phyloP scores from a whole-genome alignment of 495 filamentous ascomycete genomes.

The Xylaria intraflava region DNA sequence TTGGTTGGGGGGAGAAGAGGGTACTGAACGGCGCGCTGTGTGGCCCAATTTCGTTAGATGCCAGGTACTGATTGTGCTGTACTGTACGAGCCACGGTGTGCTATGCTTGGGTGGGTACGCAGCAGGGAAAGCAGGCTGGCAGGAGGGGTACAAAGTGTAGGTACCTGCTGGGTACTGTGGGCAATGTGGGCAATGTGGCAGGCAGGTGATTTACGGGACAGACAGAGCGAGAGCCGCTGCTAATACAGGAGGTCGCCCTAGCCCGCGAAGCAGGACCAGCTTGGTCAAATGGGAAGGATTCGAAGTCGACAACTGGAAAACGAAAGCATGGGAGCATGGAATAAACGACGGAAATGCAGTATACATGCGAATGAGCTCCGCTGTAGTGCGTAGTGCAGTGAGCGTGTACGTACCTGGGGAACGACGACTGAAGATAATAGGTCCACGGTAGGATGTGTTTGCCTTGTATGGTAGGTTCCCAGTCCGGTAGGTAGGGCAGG shows the following conservation, averaged over 20 bases:
- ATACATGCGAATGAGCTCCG: background rate
- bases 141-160: background rate
- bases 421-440: conserved; percentile 6
- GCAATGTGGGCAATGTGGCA: too few species aligned
- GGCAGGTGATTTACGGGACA: too few species aligned
- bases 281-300: too few species aligned
- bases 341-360: background rate
- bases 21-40: conserved; percentile 6
- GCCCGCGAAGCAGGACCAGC: too few species aligned
- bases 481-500: conserved; percentile 15
- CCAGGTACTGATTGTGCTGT: conserved; percentile 3
- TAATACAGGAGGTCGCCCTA: too few species aligned
- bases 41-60: conserved; percentile 13
- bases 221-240: too few species aligned
- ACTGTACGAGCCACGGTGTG: background rate
- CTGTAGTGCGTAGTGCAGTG: too few species aligned
- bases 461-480: conserved; percentile 16
- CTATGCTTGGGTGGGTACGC: background rate
- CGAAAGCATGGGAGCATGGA: background rate
- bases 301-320: too few species aligned
- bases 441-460: conserved; percentile 5
- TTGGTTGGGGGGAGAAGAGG: background rate
- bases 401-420: background rate
- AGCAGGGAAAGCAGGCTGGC: background rate
- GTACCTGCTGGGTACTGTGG: too few species aligned